A percentile compares a stretch with the other conserved stretches of the same genome.
Conservation (phyloP, 345 rosid genomes). For the Eucalyptus grandis region DNA sequence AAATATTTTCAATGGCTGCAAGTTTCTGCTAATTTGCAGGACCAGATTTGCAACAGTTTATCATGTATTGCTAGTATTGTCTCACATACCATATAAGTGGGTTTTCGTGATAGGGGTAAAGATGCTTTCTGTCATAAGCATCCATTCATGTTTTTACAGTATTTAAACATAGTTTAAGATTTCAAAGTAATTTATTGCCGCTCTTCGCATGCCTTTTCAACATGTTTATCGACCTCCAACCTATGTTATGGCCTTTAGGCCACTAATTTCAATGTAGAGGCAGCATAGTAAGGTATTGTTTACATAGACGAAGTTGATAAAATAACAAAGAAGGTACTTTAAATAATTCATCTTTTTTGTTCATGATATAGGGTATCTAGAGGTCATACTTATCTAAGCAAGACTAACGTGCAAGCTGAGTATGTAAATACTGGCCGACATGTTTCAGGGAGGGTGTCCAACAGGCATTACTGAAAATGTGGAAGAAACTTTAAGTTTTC, state of each 20-base stretch:
- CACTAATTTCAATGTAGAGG: constrained; percentile 76
- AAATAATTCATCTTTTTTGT: background rate
- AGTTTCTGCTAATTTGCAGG: background rate
- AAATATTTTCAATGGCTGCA: background rate
- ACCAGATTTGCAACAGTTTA: background rate
- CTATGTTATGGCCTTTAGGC: constrained; percentile 28
- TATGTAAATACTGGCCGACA: constrained; percentile 68
- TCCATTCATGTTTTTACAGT: background rate
- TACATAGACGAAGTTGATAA: constrained; percentile 98
- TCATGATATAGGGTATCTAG: background rate
- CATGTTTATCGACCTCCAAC: background rate
- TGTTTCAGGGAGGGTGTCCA: constrained; percentile 98
- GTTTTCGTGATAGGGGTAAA: background rate
- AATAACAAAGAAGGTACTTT: constrained; percentile 70
- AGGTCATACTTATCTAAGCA: background rate
- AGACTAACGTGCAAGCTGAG: constrained; percentile 42
- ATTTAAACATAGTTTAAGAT: background rate
- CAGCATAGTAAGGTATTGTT: constrained; percentile 87
- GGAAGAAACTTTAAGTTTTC: constrained; percentile 74
- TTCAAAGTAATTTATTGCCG: background rate
- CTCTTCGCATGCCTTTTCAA: background rate
- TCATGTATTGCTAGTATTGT: background rate
- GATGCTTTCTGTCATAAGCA: background rate
- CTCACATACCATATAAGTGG: background rate
- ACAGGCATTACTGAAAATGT: constrained; percentile 86